Evolutionary conservation across 208 protist genomes (phyloP), one percentile per base, ranked within the genome.

Genomic region (Spongospora subterranea): DNA sequence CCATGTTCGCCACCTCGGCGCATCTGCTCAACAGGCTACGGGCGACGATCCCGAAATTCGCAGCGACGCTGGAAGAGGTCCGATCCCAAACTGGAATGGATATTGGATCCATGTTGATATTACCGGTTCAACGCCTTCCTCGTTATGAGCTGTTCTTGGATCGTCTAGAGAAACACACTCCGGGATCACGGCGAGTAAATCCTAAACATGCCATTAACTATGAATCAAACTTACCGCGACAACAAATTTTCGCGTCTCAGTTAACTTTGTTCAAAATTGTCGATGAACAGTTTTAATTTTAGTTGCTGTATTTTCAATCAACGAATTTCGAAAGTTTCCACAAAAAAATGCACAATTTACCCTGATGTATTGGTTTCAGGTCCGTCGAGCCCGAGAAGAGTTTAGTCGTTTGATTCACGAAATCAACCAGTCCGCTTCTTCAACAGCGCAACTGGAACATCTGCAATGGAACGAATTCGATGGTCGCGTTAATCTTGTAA

Each of bases 111-210:
- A 6, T 82, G 17, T 45, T 82, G 71, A 82, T 82, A 6, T n/a
- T 82, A 39, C 71, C 71, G 6, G 71, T 82, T 35, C 71, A 82
- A n/a, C 71, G 71, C n/a, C 71, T 82, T 6, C 71, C 71, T 35
- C 71, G 71, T 20, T 82, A 82, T 43, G 71, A 6, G n/a, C 71
- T 82, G 71, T 82, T 82, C 71, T 43, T 82, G 13, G 71, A 82
- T 45, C 71, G 71, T 20, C 6, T 82, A 20, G 35, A 82, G 71
- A 6, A 82, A 43, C 71, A 82, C 71, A 43, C 71, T 20, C 71
- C 71, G 17, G 71, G 71, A n/a, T 82, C 71, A 13, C 71, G 71
- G 11, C 6, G 71, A n/a, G 71, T 82, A 82, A 35, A 24, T 29
- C 6, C 13, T 29, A 29, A 24, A 60, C 13, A 24, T 29, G 50